These are phyloP conservation scores for Irpex sp. DNA, from an alignment of 1,284 basidiomycete genomes.

Conservation along the genomic window DNA sequence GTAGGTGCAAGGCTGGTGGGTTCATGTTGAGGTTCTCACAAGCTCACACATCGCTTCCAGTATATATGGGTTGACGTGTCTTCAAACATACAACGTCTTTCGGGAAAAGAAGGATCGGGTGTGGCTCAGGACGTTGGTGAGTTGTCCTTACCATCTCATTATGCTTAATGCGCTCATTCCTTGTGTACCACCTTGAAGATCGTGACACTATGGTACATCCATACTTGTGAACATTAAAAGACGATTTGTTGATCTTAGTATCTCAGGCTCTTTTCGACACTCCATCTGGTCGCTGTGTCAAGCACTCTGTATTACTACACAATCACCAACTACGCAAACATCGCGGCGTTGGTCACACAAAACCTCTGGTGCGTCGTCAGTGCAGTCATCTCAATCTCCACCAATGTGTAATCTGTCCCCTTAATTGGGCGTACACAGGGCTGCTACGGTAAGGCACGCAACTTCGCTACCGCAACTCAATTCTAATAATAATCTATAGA, in stretches of 20 bases:
- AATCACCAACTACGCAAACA: neutral
- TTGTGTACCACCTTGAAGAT: neutral
- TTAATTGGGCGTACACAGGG: neutral
- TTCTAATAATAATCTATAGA: neutral
- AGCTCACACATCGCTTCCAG: no score
- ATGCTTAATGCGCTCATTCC: neutral
- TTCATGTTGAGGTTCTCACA: no score
- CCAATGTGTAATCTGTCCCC: no score
- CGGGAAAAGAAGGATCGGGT: neutral
- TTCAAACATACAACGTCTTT: neutral
- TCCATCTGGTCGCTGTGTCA: neutral
- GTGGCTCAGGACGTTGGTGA: neutral
- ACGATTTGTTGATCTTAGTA: neutral
- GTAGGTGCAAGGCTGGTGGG: no score
- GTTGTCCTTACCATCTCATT: neutral
- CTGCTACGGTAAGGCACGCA: neutral
- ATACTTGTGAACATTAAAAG: neutral
- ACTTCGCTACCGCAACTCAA: no score
- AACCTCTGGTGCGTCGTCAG: neutral
- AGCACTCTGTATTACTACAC: neutral
- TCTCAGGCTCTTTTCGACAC: neutral
- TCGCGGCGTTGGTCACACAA: neutral
- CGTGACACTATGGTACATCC: neutral
- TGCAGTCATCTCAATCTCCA: no score
- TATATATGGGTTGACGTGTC: neutral